Percentiles rank a stretch among this genome's conserved stretches.
These are phyloP conservation scores for Cryomyces minteri DNA, from an alignment of 495 filamentous ascomycete genomes.

Conservation along the genomic window DNA sequence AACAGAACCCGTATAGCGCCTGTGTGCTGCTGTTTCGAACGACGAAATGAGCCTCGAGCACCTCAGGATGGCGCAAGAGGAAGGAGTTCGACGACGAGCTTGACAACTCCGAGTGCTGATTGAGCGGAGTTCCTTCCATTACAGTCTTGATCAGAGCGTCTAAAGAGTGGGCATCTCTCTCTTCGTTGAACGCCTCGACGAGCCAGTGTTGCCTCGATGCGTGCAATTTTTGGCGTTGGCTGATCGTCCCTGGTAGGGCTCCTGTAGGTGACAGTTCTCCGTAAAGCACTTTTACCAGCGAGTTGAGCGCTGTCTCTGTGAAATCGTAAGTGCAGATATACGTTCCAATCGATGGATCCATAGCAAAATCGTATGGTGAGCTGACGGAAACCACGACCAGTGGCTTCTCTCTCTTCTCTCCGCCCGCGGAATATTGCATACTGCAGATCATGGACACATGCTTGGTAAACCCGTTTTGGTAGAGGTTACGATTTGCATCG, in stretches of 20 bases:
- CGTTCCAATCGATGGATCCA: constrained; percentile 68
- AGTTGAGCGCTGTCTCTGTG: constrained; percentile 72
- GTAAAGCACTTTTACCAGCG: constrained; percentile 63
- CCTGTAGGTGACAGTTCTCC: constrained; percentile 59
- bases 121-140: constrained; percentile 35
- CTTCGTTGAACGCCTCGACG: constrained; percentile 64
- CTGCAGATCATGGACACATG: constrained; percentile 91
- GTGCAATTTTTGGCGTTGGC: constrained; percentile 62
- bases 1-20: constrained; percentile 73
- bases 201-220: constrained; percentile 80
- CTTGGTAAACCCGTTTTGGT: constrained; percentile 81
- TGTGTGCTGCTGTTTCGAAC: constrained; percentile 82
- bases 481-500: constrained; percentile 76
- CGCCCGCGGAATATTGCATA: constrained; percentile 35
- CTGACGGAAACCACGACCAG: constrained; percentile 77
- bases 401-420: constrained; percentile 40
- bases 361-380: constrained; percentile 89
- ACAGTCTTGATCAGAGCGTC: constrained; percentile 47
- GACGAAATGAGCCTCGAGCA: constrained; percentile 71
- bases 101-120: constrained; percentile 37
- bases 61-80: constrained; percentile 41
- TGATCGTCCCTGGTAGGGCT: constrained; percentile 58
- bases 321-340: constrained; percentile 92
- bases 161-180: constrained; percentile 52
- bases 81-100: constrained; percentile 60